Evolutionary conservation across 768 basidiomycete species (phyloP).

Genomic region (Phlebiopsis gigantea): DNA sequence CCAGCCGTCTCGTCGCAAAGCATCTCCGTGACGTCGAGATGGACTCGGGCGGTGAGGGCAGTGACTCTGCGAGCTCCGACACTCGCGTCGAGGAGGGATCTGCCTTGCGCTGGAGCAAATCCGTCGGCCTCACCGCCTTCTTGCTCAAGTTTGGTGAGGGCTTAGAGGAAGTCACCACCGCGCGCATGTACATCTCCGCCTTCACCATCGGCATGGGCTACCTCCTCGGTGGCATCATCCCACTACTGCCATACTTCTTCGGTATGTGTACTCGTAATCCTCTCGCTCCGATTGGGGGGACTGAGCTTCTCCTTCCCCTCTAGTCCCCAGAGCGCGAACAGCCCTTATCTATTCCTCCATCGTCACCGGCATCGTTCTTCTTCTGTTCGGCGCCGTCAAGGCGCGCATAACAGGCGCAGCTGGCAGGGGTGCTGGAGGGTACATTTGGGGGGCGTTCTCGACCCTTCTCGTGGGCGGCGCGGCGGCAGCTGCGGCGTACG

Average conservation of each 20-base stretch:
- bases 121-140: conserved; percentile 88
- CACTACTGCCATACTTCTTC: conserved; percentile 91
- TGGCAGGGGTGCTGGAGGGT: conserved; percentile 57
- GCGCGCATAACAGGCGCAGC: conserved; percentile 79
- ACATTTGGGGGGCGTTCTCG: conserved; percentile 82
- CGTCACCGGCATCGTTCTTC: conserved; percentile 78
- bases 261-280: conserved; percentile 19
- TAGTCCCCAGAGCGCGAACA: conserved; percentile 53
- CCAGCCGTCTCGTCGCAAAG: conserved; percentile 74
- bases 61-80: conserved; percentile 9
- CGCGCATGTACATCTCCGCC: conserved; percentile 83
- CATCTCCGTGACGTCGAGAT: conserved; percentile 66
- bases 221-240: conserved; percentile 89
- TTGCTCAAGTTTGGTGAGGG: conserved; percentile 96
- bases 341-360: conserved; percentile 71
- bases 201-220: conserved; percentile 95
- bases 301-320: background rate
- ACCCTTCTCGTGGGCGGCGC: conserved; percentile 88
- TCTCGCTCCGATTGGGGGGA: background rate
- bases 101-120: conserved; percentile 61
- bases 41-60: conserved; percentile 20
- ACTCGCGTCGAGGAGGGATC: conserved; percentile 46
- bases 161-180: conserved; percentile 84
- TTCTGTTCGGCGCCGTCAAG: conserved; percentile 90
- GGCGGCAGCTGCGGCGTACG: conserved; percentile 75